Percentiles rank a stretch among this genome's conserved stretches.
phyloP scores from a whole-genome alignment of 2,329 filamentous ascomycete species.

The Fusarium mexicanum region DNA sequence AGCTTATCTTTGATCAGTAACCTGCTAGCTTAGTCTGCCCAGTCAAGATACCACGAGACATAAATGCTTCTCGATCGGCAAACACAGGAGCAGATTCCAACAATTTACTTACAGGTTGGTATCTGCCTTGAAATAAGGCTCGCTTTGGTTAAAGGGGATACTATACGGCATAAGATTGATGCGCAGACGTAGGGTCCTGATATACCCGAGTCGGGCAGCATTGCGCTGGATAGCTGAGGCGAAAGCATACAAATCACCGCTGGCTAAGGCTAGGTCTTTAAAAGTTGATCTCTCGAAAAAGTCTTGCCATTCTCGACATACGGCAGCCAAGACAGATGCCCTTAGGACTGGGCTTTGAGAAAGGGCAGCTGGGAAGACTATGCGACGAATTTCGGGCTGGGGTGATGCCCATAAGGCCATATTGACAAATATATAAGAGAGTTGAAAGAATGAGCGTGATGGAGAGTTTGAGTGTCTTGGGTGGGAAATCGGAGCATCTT shows the following conservation, averaged over 20 bases:
- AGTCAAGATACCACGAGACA: background rate
- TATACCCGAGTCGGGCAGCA: background rate
- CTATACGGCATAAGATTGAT: constrained; percentile 3
- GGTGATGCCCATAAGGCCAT: constrained; percentile 10
- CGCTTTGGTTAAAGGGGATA: no score
- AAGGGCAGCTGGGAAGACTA: background rate
- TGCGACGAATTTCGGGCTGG: constrained; percentile 9
- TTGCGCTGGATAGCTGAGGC: background rate
- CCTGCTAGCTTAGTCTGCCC: background rate
- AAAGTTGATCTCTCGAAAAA: constrained; percentile 23
- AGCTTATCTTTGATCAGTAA: background rate
- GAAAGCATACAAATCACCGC: constrained; percentile 2
- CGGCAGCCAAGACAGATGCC: constrained; percentile 1
- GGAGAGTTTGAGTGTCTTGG: background rate
- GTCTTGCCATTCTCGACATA: constrained; percentile 22
- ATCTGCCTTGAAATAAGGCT: no score
- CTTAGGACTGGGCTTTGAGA: background rate
- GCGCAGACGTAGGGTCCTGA: constrained; percentile 1
- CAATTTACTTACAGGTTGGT: background rate
- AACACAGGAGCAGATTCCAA: background rate
- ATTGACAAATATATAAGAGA: background rate
- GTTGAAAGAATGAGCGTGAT: background rate
- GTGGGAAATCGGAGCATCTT: background rate
- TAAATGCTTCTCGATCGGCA: background rate
- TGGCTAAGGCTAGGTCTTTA: background rate